Percentiles rank a stretch among this genome's conserved stretches.
Conservation (phyloP, 768 basidiomycete genomes). For the Galerina sulciceps region DNA sequence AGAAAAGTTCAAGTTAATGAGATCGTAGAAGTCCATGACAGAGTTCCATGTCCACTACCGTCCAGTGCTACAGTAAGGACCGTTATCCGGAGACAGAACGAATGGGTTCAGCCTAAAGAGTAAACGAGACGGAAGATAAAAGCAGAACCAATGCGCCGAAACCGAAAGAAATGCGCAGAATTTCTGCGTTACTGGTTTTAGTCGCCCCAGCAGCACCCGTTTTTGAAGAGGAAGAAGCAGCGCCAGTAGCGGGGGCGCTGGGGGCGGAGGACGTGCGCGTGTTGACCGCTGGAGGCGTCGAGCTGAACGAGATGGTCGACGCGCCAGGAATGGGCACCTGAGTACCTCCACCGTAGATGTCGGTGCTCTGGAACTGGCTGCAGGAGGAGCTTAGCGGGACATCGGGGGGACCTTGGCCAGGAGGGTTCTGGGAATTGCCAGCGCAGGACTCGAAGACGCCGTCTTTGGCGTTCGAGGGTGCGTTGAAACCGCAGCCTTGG, state of each 20-base stretch:
- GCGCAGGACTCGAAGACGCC: slow-evolving; percentile 68
- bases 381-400: slow-evolving; percentile 43
- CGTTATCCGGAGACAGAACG: no score
- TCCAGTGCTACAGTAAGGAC: no score
- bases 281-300: not conserved
- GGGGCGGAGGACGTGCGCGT: not conserved
- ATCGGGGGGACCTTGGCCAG: slow-evolving; percentile 34
- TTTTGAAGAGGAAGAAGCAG: not conserved
- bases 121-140: no score
- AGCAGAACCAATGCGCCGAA: no score
- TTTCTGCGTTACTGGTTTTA: not conserved
- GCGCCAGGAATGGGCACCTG: slow-evolving; percentile 25
- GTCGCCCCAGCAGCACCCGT: not conserved
- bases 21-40: no score
- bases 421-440: slow-evolving; percentile 51
- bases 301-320: slow-evolving; percentile 17
- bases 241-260: not conserved
- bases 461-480: slow-evolving; percentile 62
- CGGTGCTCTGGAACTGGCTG: slow-evolving; percentile 28
- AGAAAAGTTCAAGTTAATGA: no score
- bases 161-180: no score
- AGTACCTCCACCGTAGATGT: slow-evolving; percentile 30
- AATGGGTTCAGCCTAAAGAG: no score
- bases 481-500: slow-evolving; percentile 77
- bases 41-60: no score